These are phyloP conservation scores for Aureobasidium melanogenum DNA, from an alignment of 2,329 filamentous ascomycete species.

Conservation along the genomic window DNA sequence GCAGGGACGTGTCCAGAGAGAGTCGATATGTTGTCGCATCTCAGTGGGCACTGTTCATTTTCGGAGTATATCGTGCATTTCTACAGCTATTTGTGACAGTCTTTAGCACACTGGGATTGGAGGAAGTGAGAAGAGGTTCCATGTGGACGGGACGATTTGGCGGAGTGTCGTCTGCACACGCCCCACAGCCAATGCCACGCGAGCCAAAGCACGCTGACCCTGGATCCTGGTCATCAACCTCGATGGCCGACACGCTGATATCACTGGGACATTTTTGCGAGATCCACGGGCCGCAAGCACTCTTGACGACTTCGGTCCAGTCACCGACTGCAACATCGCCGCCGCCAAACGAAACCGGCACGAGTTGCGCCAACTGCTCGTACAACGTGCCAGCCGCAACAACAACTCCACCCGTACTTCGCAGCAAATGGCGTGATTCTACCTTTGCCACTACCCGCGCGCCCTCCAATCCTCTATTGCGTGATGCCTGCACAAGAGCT, in stretches of 20 bases:
- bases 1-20: background rate
- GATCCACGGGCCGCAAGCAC: conserved; percentile 11
- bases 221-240: background rate
- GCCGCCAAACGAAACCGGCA: conserved; percentile 9
- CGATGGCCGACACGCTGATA: background rate
- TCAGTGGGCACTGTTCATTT: background rate
- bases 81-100: too few species aligned
- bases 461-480: conserved; percentile 5
- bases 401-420: conserved; percentile 8
- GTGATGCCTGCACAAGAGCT: conserved; percentile 4
- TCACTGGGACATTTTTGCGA: conserved; percentile 13
- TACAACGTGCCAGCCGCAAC: conserved; percentile 12
- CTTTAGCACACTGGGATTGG: background rate
- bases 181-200: conserved; percentile 3
- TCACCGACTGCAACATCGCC: background rate
- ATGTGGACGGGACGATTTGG: background rate
- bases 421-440: background rate
- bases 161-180: background rate
- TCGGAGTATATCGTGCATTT: background rate
- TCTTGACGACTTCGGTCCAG: conserved; percentile 1
- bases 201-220: background rate
- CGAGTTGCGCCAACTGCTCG: conserved; percentile 11
- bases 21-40: background rate
- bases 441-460: conserved; percentile 1
- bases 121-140: background rate